A percentile compares a stretch with the other conserved stretches of the same genome.
Conservation (phyloP, 164 flowering plant genomes). For the Amborella trichopoda region DNA sequence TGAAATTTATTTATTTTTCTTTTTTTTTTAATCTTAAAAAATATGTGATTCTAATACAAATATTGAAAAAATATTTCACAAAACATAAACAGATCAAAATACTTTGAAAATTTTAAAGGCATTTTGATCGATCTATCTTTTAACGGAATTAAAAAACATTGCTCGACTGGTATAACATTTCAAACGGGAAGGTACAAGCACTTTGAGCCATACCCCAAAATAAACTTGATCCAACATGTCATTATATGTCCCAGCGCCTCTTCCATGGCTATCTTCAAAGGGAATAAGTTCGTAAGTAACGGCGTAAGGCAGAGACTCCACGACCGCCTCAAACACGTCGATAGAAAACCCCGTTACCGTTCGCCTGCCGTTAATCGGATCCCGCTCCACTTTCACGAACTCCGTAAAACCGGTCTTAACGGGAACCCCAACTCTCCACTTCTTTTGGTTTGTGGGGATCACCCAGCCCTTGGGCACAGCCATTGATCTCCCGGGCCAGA, state of each 20-base stretch:
- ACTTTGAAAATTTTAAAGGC: not conserved
- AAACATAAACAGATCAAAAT: too few relatives aligned
- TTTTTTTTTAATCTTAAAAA: too few relatives aligned
- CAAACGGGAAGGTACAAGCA: not conserved
- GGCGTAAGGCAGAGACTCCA: slow-evolving; percentile 11
- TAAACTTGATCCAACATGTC: slow-evolving; percentile 20
- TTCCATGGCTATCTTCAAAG: slow-evolving; percentile 9
- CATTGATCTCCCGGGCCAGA: slow-evolving; percentile 1
- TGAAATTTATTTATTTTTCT: too few relatives aligned
- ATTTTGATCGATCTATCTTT: too few relatives aligned
- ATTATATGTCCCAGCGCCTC: slow-evolving; percentile 13
- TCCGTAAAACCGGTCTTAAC: slow-evolving; percentile 1
- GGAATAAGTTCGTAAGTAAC: slow-evolving; percentile 15
- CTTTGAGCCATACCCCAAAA: slow-evolving; percentile 11
- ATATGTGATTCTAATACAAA: too few relatives aligned
- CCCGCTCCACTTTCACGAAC: not conserved
- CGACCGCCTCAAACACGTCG: slow-evolving; percentile 5
- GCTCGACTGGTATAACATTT: not conserved
- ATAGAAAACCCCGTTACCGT: slow-evolving; percentile 1
- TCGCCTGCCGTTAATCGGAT: not conserved
- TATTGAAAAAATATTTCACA: too few relatives aligned
- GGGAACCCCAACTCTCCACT: slow-evolving; percentile 6
- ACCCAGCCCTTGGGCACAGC: slow-evolving; percentile 5
- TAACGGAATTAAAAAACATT: not conserved
- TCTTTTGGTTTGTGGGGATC: slow-evolving; percentile 1